These are phyloP conservation scores for Prototheca cutis DNA, from an alignment of 163 green algal genomes.

Conservation along the genomic window DNA sequence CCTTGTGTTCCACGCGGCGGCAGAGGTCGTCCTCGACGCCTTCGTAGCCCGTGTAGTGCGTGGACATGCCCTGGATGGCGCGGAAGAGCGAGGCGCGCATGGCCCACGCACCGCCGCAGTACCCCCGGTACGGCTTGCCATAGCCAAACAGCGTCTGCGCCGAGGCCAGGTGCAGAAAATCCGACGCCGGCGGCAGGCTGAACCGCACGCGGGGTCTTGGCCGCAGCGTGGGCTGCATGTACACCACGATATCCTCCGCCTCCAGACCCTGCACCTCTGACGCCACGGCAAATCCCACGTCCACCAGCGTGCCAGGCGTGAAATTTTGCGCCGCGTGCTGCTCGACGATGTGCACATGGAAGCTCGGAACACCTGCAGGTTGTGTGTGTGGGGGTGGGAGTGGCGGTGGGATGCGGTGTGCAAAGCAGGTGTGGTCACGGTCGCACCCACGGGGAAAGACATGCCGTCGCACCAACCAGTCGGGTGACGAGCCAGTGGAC, in stretches of 20 bases:
- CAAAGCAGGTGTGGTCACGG: no score
- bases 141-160: background rate
- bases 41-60: background rate
- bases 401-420: background rate
- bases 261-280: background rate
- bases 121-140: background rate
- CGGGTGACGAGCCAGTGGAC: background rate
- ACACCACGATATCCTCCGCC: background rate
- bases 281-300: background rate
- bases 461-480: background rate
- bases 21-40: constrained; percentile 4
- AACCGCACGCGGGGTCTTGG: background rate
- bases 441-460: no score
- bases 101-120: constrained; percentile 3
- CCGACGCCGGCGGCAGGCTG: background rate
- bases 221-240: background rate
- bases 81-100: background rate
- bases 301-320: background rate
- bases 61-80: background rate
- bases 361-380: background rate
- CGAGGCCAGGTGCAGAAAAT: constrained; percentile 2
- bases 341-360: constrained; percentile 1
- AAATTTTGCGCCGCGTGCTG: background rate
- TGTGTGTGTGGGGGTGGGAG: background rate
- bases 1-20: background rate